Percentiles rank a stretch among this genome's conserved stretches.
Evolutionary conservation across 495 filamentous ascomycete species (phyloP).

Genomic region (Hypoxylon fuscum): DNA sequence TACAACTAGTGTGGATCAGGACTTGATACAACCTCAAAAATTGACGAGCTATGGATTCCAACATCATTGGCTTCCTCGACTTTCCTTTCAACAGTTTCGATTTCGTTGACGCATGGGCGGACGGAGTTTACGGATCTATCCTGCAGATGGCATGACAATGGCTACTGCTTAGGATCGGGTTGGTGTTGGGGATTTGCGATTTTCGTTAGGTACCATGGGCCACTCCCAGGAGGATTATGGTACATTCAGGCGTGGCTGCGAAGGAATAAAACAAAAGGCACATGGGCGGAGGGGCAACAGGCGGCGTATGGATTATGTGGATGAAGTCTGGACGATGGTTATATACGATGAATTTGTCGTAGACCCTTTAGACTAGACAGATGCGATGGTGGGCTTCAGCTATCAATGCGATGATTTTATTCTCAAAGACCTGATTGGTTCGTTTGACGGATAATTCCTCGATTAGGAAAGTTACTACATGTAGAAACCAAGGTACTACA

Average conservation of each 20-base stretch:
- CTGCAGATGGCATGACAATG: neutral
- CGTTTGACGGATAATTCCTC: slow-evolving; percentile 9
- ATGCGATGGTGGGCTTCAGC: slow-evolving; percentile 11
- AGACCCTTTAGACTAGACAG: neutral
- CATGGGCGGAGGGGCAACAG: no score
- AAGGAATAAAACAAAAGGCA: neutral
- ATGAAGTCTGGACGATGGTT: neutral
- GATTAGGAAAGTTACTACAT: slow-evolving; percentile 27
- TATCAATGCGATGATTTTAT: slow-evolving; percentile 10
- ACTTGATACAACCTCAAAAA: neutral
- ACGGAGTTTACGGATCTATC: neutral
- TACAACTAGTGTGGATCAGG: neutral
- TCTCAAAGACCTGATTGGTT: slow-evolving; percentile 17
- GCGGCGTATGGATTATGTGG: no score
- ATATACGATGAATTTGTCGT: slow-evolving; percentile 8
- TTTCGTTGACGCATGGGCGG: neutral
- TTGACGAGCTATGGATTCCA: neutral
- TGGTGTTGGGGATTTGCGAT: slow-evolving; percentile 2
- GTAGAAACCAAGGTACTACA: no score
- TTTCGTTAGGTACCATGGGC: neutral
- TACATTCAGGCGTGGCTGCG: neutral
- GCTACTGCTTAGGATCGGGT: neutral
- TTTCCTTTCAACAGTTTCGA: neutral
- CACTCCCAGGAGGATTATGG: slow-evolving; percentile 4
- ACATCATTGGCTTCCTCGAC: neutral